phyloP scores from a whole-genome alignment of 108 stramenopile species.

The Stephanodiscus triporus region DNA sequence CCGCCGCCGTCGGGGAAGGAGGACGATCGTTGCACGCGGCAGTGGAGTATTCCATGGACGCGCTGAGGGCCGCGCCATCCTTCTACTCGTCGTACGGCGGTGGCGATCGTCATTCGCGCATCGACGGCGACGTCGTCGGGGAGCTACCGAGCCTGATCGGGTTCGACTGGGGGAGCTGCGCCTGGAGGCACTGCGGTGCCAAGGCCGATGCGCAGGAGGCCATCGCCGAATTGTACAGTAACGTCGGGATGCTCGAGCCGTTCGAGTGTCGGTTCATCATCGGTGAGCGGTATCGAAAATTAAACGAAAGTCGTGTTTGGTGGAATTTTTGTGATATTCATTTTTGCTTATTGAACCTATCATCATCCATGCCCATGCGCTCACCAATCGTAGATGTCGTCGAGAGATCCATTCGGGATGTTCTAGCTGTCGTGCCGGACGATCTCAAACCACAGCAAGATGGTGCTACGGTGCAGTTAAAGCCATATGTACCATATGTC shows the following conservation, averaged over 20 bases:
- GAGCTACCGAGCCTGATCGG: constrained; percentile 53
- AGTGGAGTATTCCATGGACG: constrained; percentile 49
- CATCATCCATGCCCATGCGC: not conserved
- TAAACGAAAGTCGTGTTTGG: not conserved
- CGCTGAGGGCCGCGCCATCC: constrained; percentile 22
- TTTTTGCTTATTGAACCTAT: not conserved
- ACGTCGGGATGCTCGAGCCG: constrained; percentile 83
- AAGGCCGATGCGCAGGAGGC: constrained; percentile 88
- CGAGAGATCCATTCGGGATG: constrained; percentile 81
- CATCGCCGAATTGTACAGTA: constrained; percentile 71
- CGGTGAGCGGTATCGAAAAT: constrained; percentile 14
- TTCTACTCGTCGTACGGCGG: not conserved
- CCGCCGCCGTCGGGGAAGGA: not conserved
- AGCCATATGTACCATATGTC: constrained; percentile 49
- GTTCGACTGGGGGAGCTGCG: constrained; percentile 88
- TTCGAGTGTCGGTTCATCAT: constrained; percentile 74
- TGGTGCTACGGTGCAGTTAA: constrained; percentile 39
- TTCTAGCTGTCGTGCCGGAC: constrained; percentile 57
- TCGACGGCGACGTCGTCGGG: not conserved
- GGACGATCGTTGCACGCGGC: not conserved
- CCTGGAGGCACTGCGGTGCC: constrained; percentile 88
- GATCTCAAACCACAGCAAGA: constrained; percentile 30
- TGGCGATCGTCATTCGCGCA: no score
- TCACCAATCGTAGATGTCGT: constrained; percentile 56
- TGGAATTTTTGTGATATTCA: not conserved